A percentile compares a stretch with the other conserved stretches of the same genome.
phyloP scores from a whole-genome alignment of 345 rosid genomes.

The Sisymbrium altissimum region DNA sequence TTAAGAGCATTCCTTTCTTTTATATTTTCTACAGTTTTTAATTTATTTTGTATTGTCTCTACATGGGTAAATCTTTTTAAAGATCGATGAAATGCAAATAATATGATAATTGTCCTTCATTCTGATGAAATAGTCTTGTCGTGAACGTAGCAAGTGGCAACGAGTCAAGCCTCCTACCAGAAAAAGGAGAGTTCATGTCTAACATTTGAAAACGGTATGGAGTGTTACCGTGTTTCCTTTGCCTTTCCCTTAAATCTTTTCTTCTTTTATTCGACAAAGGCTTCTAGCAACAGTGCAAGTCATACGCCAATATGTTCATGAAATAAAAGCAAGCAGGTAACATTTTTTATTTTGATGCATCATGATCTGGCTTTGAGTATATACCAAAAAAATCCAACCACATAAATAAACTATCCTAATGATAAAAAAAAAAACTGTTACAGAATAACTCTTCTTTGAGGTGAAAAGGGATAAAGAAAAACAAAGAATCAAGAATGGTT shows the following conservation, averaged over 20 bases:
- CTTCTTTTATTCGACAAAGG: slow-evolving; percentile 18
- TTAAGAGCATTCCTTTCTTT: background rate
- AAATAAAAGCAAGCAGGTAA: background rate
- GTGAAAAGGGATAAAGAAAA: background rate
- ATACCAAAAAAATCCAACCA: slow-evolving; percentile 11
- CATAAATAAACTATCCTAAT: slow-evolving; percentile 9
- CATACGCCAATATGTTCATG: background rate
- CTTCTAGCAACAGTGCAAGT: slow-evolving; percentile 34
- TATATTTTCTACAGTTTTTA: background rate
- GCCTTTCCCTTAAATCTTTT: no score
- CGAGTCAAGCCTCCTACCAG: no score
- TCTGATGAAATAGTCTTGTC: background rate
- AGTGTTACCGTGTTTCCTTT: background rate
- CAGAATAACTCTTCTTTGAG: background rate
- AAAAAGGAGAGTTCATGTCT: background rate
- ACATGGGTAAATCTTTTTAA: background rate
- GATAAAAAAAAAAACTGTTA: background rate
- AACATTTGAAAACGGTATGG: background rate
- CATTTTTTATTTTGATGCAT: slow-evolving; percentile 7
- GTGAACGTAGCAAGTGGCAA: no score
- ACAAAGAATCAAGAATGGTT: slow-evolving; percentile 20
- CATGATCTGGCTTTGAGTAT: slow-evolving; percentile 6
- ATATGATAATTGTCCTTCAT: slow-evolving; percentile 4
- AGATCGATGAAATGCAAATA: slow-evolving; percentile 29
- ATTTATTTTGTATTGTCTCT: background rate